Percentiles rank a stretch among this genome's conserved stretches.
Evolutionary conservation across 768 basidiomycete genomes (phyloP).

Genomic region (Agrocybe chaxingu): DNA sequence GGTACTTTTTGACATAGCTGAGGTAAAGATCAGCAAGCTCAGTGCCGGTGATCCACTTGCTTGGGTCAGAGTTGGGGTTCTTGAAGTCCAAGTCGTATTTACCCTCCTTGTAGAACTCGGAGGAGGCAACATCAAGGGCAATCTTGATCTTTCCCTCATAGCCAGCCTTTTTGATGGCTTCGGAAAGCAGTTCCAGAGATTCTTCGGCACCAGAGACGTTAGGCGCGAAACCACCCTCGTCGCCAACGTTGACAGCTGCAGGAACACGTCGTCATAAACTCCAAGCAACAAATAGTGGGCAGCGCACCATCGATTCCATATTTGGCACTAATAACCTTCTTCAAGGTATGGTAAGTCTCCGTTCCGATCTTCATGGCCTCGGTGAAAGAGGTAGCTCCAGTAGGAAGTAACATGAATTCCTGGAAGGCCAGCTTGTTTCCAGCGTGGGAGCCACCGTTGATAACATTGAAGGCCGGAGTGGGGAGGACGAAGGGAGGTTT

Average conservation of each 20-base stretch:
- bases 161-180: conserved; percentile 97
- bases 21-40: conserved; percentile 94
- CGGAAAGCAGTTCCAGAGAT: conserved; percentile 90
- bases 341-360: conserved; percentile 96
- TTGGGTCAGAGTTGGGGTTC: conserved; percentile 98
- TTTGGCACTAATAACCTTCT: conserved; percentile 98
- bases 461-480: conserved; percentile 95
- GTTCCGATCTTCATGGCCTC: conserved; percentile 99
- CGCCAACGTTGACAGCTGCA: conserved; percentile 96
- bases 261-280: conserved; percentile 13
- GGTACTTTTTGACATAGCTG: conserved; percentile 85
- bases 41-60: conserved; percentile 91
- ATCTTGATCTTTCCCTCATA: conserved; percentile 99
- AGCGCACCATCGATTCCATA: conserved; percentile 93
- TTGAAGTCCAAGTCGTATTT: conserved; percentile 99
- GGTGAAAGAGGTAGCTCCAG: conserved; percentile 86
- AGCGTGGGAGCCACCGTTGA: conserved; percentile 99
- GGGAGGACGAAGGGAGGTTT: conserved; percentile 94
- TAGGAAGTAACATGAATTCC: conserved; percentile 99
- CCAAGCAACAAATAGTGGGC: conserved; percentile 8
- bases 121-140: conserved; percentile 96
- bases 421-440: conserved; percentile 99
- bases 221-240: conserved; percentile 99
- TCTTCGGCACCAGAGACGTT: conserved; percentile 97
- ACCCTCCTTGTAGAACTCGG: conserved; percentile 99